Evolutionary conservation across 257 asterid genomes (phyloP), one percentile per base, ranked within the genome.

Genomic region (Solanum chilense): DNA sequence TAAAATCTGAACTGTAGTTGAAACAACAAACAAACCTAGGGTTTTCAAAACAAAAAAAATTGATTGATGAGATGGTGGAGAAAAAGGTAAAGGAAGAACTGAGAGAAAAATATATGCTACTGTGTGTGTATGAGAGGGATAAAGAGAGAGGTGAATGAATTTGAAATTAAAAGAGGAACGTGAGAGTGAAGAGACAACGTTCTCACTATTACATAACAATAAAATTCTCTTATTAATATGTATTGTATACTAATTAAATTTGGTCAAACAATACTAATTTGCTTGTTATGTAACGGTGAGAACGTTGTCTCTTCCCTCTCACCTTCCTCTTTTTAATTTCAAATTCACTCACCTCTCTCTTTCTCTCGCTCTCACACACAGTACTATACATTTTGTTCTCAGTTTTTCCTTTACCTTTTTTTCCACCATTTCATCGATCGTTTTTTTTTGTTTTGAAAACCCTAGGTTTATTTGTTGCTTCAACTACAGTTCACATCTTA

Each of bases 1-100:
- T 29, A 81, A 90, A 89, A 90, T 90, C 90, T 84, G 86, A 84
- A 86, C 39, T 80, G 10, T 2, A 7, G 85, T 5, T 44, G 84
- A 77, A 29, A 68, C 68, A 47, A 77, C 27, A 39, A 47, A 45
- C 21, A 77, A 80, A 14, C 7, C 45, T 49, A 49, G 69, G 85
- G 68, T 80, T 49, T 80, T 45, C 58, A 29, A 29, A 27, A 42
- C 12, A 27, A 47, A 45, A 15, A 12, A 41, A 44, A 35, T 1
- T 6, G 58, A 15, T 16, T 23, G 68, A 47, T 42, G n/a, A 5
- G 88, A 80, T 71, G 86, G 29, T 52, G 82, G 62, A 83, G 90
- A 83, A 87, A 35, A 85, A 41, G 62, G 27, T 56, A 75, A 62
- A 85, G 84, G 68, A 47, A 78, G 66, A 70, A 37, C 68, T 42